Evolutionary conservation across 352 stramenopile genomes (phyloP).

Genomic region (Pythium pectinolyticum): DNA sequence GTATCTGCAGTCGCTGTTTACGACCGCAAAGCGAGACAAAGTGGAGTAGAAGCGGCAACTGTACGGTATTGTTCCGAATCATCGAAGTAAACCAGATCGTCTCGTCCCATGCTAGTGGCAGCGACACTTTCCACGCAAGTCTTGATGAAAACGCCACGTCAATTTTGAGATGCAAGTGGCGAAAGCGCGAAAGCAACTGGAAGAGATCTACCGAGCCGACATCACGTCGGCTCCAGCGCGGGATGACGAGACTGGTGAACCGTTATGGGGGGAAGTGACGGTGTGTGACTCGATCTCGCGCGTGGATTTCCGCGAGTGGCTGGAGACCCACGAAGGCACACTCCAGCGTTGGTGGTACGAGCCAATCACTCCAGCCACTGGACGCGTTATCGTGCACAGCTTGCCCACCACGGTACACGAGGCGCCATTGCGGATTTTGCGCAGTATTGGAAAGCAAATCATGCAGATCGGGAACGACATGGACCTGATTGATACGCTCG

Average conservation of each 20-base stretch:
- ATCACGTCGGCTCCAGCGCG: not conserved
- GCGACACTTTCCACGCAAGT: too few species aligned
- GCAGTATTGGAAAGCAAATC: not conserved
- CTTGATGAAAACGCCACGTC: too few species aligned
- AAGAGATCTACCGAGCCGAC: not conserved
- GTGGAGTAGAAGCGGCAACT: too few species aligned
- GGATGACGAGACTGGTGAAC: not conserved
- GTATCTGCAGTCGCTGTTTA: not conserved
- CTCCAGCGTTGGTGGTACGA: conserved; percentile 27
- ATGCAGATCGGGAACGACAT: not conserved
- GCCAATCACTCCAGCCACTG: conserved; percentile 9
- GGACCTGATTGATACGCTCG: not conserved
- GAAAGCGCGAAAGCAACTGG: not conserved
- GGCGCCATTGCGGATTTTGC: not conserved
- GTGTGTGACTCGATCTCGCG: conserved; percentile 25
- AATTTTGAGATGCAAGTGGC: not conserved
- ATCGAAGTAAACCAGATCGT: too few species aligned
- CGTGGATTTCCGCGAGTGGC: conserved; percentile 11
- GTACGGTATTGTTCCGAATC: too few species aligned
- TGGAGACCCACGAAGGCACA: conserved; percentile 9
- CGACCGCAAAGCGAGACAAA: too few species aligned
- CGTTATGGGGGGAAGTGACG: not conserved
- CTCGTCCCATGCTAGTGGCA: too few species aligned
- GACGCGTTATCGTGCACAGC: not conserved
- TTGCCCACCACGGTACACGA: not conserved